A percentile compares a stretch with the other conserved stretches of the same genome.
phyloP scores from a whole-genome alignment of 129 eudicot species.

The Helianthus tuberosus region DNA sequence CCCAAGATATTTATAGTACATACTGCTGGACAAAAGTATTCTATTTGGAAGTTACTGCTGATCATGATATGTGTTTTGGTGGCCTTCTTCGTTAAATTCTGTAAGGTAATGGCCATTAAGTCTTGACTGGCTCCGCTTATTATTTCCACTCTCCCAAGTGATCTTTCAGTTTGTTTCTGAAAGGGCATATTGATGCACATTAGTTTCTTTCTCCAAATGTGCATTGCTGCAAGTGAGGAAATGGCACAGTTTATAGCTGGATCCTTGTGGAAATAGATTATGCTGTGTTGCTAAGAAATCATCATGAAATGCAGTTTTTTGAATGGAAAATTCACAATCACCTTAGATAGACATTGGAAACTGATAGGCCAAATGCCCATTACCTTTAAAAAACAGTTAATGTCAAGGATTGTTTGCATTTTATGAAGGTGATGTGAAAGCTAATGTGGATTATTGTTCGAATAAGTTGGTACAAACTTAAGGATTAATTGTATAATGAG shows the following conservation, averaged over 20 bases:
- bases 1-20: neutral
- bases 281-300: neutral
- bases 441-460: neutral
- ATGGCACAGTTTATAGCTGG: neutral
- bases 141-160: neutral
- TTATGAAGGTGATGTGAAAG: slow-evolving; percentile 7
- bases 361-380: neutral
- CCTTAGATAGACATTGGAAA: neutral
- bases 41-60: neutral
- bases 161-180: slow-evolving; percentile 4
- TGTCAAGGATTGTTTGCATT: neutral
- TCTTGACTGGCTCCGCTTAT: neutral
- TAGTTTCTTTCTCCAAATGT: slow-evolving; percentile 15
- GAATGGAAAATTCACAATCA: neutral
- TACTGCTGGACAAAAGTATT: neutral
- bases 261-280: neutral
- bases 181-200: slow-evolving; percentile 6
- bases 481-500: slow-evolving; percentile 17
- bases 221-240: neutral
- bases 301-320: neutral
- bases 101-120: neutral
- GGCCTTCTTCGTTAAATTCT: neutral
- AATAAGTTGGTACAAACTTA: slow-evolving; percentile 11
- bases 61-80: neutral
- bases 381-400: neutral